Conservation (phyloP, 257 asterid genomes). For the Nicotiana tomentosiformis region DNA sequence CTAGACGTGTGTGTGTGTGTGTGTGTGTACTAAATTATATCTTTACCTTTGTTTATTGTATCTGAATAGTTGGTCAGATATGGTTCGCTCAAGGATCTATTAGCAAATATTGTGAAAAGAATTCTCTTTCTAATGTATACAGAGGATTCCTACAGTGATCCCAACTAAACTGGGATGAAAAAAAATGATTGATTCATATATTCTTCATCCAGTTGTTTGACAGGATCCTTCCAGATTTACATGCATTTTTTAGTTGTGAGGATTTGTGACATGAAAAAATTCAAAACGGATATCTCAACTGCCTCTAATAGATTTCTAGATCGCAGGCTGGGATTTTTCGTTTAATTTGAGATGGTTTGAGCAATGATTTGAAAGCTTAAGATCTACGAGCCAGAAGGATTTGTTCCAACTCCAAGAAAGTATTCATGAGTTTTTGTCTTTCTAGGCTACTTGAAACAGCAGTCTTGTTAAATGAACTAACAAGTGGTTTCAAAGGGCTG, state of each 20-base stretch:
- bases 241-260: background rate
- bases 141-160: background rate
- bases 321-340: background rate
- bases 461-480: background rate
- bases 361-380: background rate
- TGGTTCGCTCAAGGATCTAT: background rate
- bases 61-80: background rate
- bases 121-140: background rate
- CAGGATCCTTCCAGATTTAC: background rate
- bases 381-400: background rate
- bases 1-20: background rate
- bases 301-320: background rate
- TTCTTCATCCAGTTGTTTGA: slow-evolving; percentile 1
- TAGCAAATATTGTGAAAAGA: background rate
- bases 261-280: background rate
- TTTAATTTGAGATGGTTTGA: background rate
- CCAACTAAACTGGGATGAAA: background rate
- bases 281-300: background rate
- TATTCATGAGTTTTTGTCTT: background rate
- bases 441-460: background rate
- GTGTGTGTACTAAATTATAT: background rate
- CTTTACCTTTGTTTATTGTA: background rate
- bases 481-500: background rate
- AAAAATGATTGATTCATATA: background rate
- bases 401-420: background rate